These are phyloP conservation scores for Meripilus lineatus DNA, from an alignment of 1,284 basidiomycete genomes.

Conservation along the genomic window DNA sequence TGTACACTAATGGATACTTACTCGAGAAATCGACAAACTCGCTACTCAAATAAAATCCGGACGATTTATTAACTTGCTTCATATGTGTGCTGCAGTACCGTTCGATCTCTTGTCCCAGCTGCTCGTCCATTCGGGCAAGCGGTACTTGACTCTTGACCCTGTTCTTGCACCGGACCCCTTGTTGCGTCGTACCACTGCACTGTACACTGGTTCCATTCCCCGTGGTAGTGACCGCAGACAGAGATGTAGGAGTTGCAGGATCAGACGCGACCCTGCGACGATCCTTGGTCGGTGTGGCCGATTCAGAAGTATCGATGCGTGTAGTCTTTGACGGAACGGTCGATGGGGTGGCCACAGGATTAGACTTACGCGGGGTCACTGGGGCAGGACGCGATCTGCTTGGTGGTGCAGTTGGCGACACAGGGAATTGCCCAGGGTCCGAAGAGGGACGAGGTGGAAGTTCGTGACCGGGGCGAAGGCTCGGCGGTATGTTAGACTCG, in stretches of 20 bases:
- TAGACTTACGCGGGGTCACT: background rate
- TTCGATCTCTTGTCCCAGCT: constrained; percentile 35
- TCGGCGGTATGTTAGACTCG: too few species aligned
- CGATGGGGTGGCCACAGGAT: constrained; percentile 5
- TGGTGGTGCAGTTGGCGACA: constrained; percentile 2
- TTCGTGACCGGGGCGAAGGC: too few species aligned
- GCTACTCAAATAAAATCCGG: background rate
- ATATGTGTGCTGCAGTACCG: too few species aligned
- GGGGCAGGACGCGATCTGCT: constrained; percentile 4
- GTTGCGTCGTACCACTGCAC: constrained; percentile 64
- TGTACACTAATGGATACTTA: background rate
- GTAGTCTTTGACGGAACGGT: background rate
- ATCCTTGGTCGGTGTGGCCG: constrained; percentile 10
- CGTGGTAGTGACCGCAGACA: constrained; percentile 16
- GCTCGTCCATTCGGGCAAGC: constrained; percentile 33
- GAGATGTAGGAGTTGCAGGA: constrained; percentile 26
- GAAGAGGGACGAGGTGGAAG: constrained; percentile 13
- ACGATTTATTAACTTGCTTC: background rate
- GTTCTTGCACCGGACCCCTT: constrained; percentile 57
- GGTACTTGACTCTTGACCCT: constrained; percentile 48
- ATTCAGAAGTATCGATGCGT: constrained; percentile 9
- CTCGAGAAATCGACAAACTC: constrained; percentile 5
- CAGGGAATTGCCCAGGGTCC: too few species aligned
- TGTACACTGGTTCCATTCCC: constrained; percentile 28
- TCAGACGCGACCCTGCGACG: constrained; percentile 27